These are phyloP conservation scores for Jimgerdemannia flammicorona DNA, from an alignment of 192 early-diverging fungal species.

Conservation along the genomic window DNA sequence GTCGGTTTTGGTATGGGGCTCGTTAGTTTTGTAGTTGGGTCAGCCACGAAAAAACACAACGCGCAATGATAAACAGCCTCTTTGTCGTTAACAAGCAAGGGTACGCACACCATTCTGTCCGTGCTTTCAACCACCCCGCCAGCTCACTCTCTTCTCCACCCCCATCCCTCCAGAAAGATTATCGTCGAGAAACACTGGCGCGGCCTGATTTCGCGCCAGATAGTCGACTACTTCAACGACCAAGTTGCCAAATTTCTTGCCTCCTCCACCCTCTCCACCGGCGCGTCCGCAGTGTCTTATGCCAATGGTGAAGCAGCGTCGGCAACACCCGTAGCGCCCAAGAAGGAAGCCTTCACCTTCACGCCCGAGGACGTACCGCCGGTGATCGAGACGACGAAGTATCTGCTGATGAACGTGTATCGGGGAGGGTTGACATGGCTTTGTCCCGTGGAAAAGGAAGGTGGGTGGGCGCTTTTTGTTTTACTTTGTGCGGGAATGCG, in stretches of 20 bases:
- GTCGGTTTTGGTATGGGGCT: too few relatives aligned
- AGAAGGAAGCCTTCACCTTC: constrained; percentile 23
- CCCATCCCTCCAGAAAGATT: constrained; percentile 53
- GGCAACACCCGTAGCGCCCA: not conserved
- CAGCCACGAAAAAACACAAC: too few relatives aligned
- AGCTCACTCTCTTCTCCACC: not conserved
- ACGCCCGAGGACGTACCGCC: constrained; percentile 59
- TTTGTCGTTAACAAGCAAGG: constrained; percentile 67
- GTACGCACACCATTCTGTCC: constrained; percentile 25
- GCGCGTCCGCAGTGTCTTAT: not conserved
- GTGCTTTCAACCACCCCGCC: not conserved
- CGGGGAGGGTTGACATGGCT: constrained; percentile 74
- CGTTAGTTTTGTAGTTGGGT: too few relatives aligned
- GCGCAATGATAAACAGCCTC: constrained; percentile 55
- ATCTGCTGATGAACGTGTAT: constrained; percentile 63
- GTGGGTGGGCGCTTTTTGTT: constrained; percentile 48
- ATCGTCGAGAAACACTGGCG: constrained; percentile 91
- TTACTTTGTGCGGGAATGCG: not conserved
- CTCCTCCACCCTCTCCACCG: constrained; percentile 34
- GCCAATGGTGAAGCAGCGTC: not conserved
- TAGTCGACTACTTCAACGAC: constrained; percentile 62
- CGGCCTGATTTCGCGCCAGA: constrained; percentile 52
- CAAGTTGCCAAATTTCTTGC: constrained; percentile 54
- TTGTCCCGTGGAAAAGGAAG: constrained; percentile 70
- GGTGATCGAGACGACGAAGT: constrained; percentile 57